Percentiles rank a stretch among this genome's conserved stretches.
Conservation (phyloP, 768 basidiomycete species). For the Artomyces pyxidatus region DNA sequence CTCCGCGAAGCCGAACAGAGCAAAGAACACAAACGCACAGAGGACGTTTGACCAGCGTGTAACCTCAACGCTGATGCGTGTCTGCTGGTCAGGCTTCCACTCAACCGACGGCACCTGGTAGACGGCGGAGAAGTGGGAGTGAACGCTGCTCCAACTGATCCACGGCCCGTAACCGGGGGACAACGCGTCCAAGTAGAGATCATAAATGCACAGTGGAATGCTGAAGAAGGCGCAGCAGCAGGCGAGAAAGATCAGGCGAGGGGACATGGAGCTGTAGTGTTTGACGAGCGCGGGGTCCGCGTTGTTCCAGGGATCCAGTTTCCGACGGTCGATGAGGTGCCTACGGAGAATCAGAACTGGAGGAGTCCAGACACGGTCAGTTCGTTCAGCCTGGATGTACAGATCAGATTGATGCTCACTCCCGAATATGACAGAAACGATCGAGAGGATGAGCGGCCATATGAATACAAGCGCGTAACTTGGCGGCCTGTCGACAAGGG, state of each 20-base stretch:
- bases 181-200: constrained; percentile 21
- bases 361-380: constrained; percentile 19
- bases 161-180: constrained; percentile 28
- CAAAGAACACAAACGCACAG: constrained; percentile 36
- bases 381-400: background rate
- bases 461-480: too few species aligned
- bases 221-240: constrained; percentile 21
- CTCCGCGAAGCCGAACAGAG: constrained; percentile 46
- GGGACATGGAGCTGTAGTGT: constrained; percentile 37
- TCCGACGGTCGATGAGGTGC: constrained; percentile 18
- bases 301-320: too few species aligned
- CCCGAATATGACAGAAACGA: constrained; percentile 23
- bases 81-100: constrained; percentile 27
- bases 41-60: constrained; percentile 33
- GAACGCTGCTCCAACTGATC: constrained; percentile 42
- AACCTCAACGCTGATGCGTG: constrained; percentile 22
- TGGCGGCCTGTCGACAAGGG: too few species aligned
- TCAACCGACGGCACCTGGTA: constrained; percentile 25
- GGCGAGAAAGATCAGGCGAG: constrained; percentile 30
- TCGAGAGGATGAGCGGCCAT: constrained; percentile 17
- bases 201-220: constrained; percentile 23
- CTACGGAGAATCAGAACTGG: constrained; percentile 21
- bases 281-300: too few species aligned
- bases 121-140: constrained; percentile 39
- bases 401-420: constrained; percentile 23